A percentile compares a stretch with the other conserved stretches of the same genome.
phyloP scores from a whole-genome alignment of 2,329 filamentous ascomycete genomes.

The Alternaria consortialis region DNA sequence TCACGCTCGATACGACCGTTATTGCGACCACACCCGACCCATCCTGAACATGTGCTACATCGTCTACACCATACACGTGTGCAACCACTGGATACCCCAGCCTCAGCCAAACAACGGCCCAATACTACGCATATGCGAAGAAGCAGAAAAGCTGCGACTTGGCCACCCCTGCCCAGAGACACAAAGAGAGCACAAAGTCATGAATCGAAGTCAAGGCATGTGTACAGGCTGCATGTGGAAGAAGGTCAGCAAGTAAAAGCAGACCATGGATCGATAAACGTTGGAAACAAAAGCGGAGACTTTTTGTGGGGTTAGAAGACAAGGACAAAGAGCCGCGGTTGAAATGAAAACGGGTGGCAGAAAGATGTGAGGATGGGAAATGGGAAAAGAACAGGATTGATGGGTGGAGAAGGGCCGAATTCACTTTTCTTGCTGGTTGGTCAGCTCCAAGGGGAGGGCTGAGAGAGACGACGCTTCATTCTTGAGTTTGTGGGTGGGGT shows the following conservation, averaged over 20 bases:
- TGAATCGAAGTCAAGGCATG: slow-evolving; percentile 44
- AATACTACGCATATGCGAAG: slow-evolving; percentile 40
- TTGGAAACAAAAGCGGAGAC: slow-evolving; percentile 7
- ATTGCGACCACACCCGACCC: background rate
- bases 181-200: slow-evolving; percentile 41
- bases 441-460: background rate
- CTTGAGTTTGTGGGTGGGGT: background rate
- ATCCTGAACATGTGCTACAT: slow-evolving; percentile 42
- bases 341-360: background rate
- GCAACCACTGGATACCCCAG: slow-evolving; percentile 45
- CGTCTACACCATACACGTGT: slow-evolving; percentile 43
- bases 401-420: slow-evolving; percentile 3
- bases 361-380: slow-evolving; percentile 1
- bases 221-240: slow-evolving; percentile 45
- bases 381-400: slow-evolving; percentile 2
- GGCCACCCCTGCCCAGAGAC: slow-evolving; percentile 38
- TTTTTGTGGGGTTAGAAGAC: background rate
- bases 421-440: background rate
- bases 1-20: background rate
- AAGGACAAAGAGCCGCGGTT: slow-evolving; percentile 1
- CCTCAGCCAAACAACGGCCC: slow-evolving; percentile 38
- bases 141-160: slow-evolving; percentile 38
- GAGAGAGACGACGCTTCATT: background rate
- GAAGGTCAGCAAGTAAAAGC: slow-evolving; percentile 18
- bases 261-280: background rate